Evolutionary conservation across 345 rosid species (phyloP).

Genomic region (Barbarea vulgaris): DNA sequence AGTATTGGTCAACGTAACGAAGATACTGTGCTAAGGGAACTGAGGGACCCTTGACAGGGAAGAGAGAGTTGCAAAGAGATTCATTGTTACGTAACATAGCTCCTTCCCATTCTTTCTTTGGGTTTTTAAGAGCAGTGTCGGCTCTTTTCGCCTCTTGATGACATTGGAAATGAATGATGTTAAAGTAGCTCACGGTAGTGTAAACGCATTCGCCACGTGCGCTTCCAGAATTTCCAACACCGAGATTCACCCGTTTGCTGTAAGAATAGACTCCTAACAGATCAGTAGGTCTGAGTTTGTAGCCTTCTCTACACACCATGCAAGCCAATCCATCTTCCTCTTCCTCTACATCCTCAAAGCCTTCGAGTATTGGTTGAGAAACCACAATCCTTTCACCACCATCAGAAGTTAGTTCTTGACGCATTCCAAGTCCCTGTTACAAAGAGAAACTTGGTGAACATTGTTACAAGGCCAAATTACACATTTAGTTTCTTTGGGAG

Average conservation of each 20-base stretch:
- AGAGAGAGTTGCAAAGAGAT: slow-evolving; percentile 94
- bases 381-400: slow-evolving; percentile 94
- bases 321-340: slow-evolving; percentile 97
- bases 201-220: slow-evolving; percentile 96
- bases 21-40: slow-evolving; percentile 78
- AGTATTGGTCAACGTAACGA: slow-evolving; percentile 85
- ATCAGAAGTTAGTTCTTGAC: slow-evolving; percentile 79
- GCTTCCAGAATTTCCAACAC: slow-evolving; percentile 87
- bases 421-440: slow-evolving; percentile 85
- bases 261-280: slow-evolving; percentile 86
- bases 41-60: slow-evolving; percentile 91
- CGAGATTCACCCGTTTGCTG: slow-evolving; percentile 94
- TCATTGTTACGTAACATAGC: slow-evolving; percentile 93
- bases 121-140: slow-evolving; percentile 88
- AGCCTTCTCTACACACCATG: slow-evolving; percentile 98
- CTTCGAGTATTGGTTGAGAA: slow-evolving; percentile 82
- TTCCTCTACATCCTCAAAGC: slow-evolving; percentile 94
- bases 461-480: slow-evolving; percentile 25
- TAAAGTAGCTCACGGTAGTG: slow-evolving; percentile 96
- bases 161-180: slow-evolving; percentile 95
- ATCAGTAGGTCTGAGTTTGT: slow-evolving; percentile 90
- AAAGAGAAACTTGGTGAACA: slow-evolving; percentile 32
- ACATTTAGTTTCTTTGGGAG: slow-evolving; percentile 5
- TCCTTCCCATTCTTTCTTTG: slow-evolving; percentile 99
- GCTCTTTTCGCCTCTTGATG: slow-evolving; percentile 99